A percentile compares a stretch with the other conserved stretches of the same genome.
Evolutionary conservation across 2,329 filamentous ascomycete genomes (phyloP).

Genomic region (Sporothrix euskadiensis): DNA sequence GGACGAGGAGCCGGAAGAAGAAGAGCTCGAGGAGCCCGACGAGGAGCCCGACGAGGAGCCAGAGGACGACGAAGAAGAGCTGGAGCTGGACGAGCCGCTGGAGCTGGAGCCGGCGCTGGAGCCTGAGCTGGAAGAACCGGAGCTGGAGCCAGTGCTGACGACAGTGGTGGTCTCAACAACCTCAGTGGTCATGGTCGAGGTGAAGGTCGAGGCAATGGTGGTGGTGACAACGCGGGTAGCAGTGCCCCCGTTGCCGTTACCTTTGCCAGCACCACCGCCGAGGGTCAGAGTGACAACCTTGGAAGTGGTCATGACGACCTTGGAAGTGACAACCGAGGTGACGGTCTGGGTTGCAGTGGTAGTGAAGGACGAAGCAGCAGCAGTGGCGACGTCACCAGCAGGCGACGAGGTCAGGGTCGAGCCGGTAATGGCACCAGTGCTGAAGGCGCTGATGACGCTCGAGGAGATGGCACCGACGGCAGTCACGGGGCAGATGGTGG

Average conservation of each 20-base stretch:
- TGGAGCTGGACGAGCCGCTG: not conserved
- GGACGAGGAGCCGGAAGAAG: not conserved
- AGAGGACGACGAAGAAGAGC: not conserved
- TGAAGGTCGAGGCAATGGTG: conserved; percentile 34
- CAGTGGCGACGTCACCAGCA: conserved; percentile 37
- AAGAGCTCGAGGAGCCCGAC: not conserved
- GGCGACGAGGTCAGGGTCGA: conserved; percentile 43
- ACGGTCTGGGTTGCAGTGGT: conserved; percentile 32
- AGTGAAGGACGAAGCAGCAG: conserved; percentile 35
- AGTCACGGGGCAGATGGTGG: conserved; percentile 47
- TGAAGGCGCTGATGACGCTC: conserved; percentile 39
- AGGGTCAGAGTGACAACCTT: conserved; percentile 36
- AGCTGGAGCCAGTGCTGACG: conserved; percentile 23
- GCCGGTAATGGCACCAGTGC: conserved; percentile 41
- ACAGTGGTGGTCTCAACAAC: conserved; percentile 17
- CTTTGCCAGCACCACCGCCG: conserved; percentile 30
- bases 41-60: not conserved
- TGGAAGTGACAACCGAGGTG: conserved; percentile 21
- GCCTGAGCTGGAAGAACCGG: conserved; percentile 22
- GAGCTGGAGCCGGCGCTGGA: conserved; percentile 7
- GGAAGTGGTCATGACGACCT: conserved; percentile 32
- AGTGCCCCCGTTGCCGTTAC: conserved; percentile 20
- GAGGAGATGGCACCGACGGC: conserved; percentile 44
- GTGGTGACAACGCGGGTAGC: conserved; percentile 35
- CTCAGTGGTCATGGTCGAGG: conserved; percentile 35